Evolutionary conservation across 306 rosid genomes (phyloP).

Genomic region (Boehmeria nivea): DNA sequence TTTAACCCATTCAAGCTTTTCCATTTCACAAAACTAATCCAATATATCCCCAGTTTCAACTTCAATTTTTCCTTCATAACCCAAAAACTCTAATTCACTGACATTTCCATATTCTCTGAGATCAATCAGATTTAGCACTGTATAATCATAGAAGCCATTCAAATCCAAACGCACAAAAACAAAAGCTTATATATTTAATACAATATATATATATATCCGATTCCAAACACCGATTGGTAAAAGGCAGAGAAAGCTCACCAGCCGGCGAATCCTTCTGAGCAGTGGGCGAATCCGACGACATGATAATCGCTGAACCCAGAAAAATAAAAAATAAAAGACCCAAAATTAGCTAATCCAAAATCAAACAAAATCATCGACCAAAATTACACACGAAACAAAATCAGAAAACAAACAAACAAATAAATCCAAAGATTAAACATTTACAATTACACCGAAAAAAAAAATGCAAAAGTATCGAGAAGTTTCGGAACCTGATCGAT

Average conservation of each 20-base stretch:
- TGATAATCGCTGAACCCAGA: slow-evolving; percentile 37
- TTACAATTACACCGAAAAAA: neutral
- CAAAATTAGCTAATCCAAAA: neutral
- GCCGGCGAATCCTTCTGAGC: slow-evolving; percentile 48
- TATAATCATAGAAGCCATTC: neutral
- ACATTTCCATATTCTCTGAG: no score
- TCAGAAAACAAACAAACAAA: neutral
- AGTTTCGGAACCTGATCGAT: slow-evolving; percentile 20
- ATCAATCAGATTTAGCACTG: slow-evolving; percentile 16
- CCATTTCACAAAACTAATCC: no score
- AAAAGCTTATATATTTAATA: no score
- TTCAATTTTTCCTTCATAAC: no score
- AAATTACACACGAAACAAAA: neutral
- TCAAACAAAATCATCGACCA: neutral
- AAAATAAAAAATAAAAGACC: slow-evolving; percentile 4
- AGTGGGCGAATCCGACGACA: slow-evolving; percentile 52
- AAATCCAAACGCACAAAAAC: slow-evolving; percentile 1
- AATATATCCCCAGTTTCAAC: neutral
- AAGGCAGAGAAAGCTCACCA: slow-evolving; percentile 29
- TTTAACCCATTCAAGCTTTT: no score
- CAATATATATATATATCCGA: no score
- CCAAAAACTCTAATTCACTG: no score
- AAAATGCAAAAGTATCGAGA: neutral
- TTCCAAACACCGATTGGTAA: neutral
- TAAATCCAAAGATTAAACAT: neutral